A percentile compares a stretch with the other conserved stretches of the same genome.
These are phyloP conservation scores for Hygrocybe coccinea DNA, from an alignment of 768 basidiomycete species.

Conservation along the genomic window DNA sequence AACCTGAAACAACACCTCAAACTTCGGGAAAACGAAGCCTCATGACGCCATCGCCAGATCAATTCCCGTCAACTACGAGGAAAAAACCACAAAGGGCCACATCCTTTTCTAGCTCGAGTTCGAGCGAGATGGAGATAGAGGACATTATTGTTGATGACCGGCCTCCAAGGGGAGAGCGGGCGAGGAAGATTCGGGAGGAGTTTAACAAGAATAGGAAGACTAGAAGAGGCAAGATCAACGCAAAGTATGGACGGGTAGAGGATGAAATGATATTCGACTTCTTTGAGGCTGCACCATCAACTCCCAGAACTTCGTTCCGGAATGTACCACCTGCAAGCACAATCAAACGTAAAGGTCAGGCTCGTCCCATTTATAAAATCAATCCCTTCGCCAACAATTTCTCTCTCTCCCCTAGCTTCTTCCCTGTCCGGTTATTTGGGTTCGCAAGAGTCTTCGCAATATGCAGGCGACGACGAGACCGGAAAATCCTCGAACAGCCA, in stretches of 20 bases:
- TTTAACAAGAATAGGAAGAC: constrained; percentile 31
- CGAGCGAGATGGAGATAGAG: constrained; percentile 42
- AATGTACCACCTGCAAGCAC: constrained; percentile 24
- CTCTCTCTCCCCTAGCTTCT: constrained; percentile 24
- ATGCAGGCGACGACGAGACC: constrained; percentile 31
- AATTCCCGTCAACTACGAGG: constrained; percentile 7
- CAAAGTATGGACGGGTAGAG: constrained; percentile 14
- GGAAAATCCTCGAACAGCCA: not conserved
- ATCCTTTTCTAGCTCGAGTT: not conserved
- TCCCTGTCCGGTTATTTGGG: constrained; percentile 35
- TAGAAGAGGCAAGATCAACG: constrained; percentile 28
- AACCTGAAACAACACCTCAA: constrained; percentile 10
- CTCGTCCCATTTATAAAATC: not conserved
- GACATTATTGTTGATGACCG: constrained; percentile 46
- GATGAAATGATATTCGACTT: constrained; percentile 18
- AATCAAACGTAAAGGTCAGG: constrained; percentile 48
- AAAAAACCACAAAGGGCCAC: constrained; percentile 16
- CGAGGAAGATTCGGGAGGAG: constrained; percentile 29
- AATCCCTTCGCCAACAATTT: no score
- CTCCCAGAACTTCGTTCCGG: constrained; percentile 7
- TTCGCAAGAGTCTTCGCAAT: constrained; percentile 24
- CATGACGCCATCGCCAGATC: constrained; percentile 9
- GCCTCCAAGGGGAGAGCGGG: constrained; percentile 12
- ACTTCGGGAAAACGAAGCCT: constrained; percentile 17
- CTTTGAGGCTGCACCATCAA: constrained; percentile 1